phyloP scores from a whole-genome alignment of 2,329 filamentous ascomycete species.

The Aspergillus spinulosporus region DNA sequence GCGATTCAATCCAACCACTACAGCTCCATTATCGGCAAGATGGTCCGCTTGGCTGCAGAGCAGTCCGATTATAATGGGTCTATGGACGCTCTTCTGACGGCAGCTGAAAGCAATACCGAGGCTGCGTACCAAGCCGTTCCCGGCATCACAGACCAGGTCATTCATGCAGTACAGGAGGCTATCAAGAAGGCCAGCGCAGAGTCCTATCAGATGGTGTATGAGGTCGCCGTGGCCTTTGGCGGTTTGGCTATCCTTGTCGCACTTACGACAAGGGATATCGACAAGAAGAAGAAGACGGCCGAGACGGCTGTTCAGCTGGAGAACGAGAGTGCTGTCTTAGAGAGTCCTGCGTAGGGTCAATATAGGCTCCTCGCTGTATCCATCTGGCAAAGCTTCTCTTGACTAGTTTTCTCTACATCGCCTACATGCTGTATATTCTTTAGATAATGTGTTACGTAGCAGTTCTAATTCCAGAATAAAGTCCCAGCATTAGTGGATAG shows the following conservation, averaged over 20 bases:
- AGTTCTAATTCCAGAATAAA: too few relatives aligned
- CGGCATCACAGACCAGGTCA: background rate
- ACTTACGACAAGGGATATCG: background rate
- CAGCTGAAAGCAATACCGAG: background rate
- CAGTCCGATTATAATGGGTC: background rate
- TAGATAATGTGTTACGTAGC: too few relatives aligned
- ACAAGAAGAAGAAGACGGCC: conserved; percentile 1
- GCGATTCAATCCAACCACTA: conserved; percentile 1
- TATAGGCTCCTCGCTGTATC: too few relatives aligned
- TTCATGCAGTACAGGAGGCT: background rate
- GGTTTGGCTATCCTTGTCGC: background rate
- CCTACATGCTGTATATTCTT: too few relatives aligned
- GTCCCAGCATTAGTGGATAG: too few relatives aligned
- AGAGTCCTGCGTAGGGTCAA: background rate
- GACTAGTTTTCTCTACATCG: too few relatives aligned
- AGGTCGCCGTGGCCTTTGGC: background rate
- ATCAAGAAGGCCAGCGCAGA: background rate
- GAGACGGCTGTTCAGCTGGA: background rate
- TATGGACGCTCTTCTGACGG: background rate
- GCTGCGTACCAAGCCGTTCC: background rate
- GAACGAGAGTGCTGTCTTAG: background rate
- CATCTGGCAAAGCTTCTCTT: background rate
- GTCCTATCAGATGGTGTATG: background rate
- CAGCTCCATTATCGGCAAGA: background rate
- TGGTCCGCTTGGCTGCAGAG: background rate